Percentiles rank a stretch among this genome's conserved stretches.
These are phyloP conservation scores for Lichtheimia ramosa DNA, from an alignment of 371 early-diverging fungal genomes.

Conservation along the genomic window DNA sequence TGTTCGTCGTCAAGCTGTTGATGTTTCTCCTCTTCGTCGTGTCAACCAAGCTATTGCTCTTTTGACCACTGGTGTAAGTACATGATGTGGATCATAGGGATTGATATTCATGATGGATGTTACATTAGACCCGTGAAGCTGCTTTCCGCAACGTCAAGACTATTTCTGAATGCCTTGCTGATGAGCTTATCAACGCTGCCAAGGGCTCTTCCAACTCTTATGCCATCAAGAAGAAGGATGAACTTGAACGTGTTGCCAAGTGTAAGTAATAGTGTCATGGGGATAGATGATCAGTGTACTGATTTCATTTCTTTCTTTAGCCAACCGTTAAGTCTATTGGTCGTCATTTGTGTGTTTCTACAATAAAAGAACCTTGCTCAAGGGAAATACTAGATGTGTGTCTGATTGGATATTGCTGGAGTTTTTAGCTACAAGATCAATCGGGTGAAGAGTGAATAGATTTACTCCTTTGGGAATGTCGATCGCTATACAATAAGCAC, in stretches of 20 bases:
- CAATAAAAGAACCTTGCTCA: no score
- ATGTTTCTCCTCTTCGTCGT: slow-evolving; percentile 99
- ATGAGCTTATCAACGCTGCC: slow-evolving; percentile 99
- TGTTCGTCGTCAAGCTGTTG: slow-evolving; percentile 99
- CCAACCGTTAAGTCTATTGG: slow-evolving; percentile 8
- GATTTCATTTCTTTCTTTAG: neutral
- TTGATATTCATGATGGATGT: neutral
- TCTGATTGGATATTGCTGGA: no score
- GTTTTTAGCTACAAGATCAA: no score
- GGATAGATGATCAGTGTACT: no score
- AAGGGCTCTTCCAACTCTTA: slow-evolving; percentile 98
- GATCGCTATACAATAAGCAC: no score
- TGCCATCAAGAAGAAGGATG: slow-evolving; percentile 99
- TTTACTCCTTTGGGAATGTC: no score
- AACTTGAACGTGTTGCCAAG: slow-evolving; percentile 85
- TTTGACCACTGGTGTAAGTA: slow-evolving; percentile 91
- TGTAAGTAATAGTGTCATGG: slow-evolving; percentile 41
- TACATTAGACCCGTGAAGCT: slow-evolving; percentile 31
- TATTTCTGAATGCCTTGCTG: slow-evolving; percentile 99
- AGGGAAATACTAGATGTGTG: no score
- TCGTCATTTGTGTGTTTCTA: no score
- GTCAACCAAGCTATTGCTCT: slow-evolving; percentile 98
- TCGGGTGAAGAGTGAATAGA: no score
- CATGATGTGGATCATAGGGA: neutral
- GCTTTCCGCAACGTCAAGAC: slow-evolving; percentile 77